Conservation (phyloP, 805 yeast species). For the Cyberlindnera euphorbiae region DNA sequence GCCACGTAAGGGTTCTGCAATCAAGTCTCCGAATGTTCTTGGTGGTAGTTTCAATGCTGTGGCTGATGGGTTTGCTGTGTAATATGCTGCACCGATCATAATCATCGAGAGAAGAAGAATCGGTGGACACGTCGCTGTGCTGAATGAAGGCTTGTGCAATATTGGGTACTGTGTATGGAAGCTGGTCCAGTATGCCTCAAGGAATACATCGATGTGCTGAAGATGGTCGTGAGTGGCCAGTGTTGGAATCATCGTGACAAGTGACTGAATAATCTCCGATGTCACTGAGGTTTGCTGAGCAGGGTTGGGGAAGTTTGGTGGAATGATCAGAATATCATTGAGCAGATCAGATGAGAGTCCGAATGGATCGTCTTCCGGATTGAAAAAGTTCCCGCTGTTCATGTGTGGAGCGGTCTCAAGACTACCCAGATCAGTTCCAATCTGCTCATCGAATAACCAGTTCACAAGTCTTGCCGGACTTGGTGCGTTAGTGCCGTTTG, state of each 20-base stretch:
- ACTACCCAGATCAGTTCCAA: conserved; percentile 7
- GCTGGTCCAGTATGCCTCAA: conserved; percentile 25
- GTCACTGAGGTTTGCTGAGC: conserved; percentile 25
- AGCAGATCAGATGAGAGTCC: conserved; percentile 25
- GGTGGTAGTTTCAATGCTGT: conserved; percentile 15
- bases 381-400: conserved; percentile 23
- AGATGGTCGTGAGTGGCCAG: conserved; percentile 21
- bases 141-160: conserved; percentile 47
- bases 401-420: conserved; percentile 19
- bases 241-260: conserved; percentile 20
- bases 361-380: conserved; percentile 28
- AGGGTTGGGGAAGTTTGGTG: conserved; percentile 29
- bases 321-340: conserved; percentile 25
- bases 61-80: conserved; percentile 16
- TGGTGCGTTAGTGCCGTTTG: conserved; percentile 7
- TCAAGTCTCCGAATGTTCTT: conserved; percentile 29
- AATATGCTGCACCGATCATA: conserved; percentile 26
- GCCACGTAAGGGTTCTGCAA: conserved; percentile 55
- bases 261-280: conserved; percentile 16
- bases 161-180: conserved; percentile 43
- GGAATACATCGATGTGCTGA: conserved; percentile 20
- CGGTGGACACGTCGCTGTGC: conserved; percentile 46
- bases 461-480: conserved; percentile 23
- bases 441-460: conserved; percentile 27
- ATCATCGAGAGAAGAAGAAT: conserved; percentile 51